Evolutionary conservation across 768 basidiomycete species (phyloP).

Genomic region (Hygrophoropsis aurantiaca): DNA sequence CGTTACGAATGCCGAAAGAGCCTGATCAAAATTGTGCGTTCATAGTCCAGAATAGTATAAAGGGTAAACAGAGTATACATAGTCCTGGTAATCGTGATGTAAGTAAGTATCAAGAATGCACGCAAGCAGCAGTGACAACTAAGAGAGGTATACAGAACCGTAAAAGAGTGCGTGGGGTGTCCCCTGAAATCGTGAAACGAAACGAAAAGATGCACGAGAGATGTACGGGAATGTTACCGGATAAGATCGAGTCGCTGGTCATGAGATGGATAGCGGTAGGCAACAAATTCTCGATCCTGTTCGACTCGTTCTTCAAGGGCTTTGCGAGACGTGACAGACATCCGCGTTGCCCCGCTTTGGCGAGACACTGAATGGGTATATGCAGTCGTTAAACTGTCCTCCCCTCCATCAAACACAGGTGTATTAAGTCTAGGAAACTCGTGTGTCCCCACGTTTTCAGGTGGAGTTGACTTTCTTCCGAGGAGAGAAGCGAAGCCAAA

Average conservation of each 20-base stretch:
- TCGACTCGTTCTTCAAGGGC: slow-evolving; percentile 77
- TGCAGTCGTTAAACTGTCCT: slow-evolving; percentile 44
- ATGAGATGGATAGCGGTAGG: slow-evolving; percentile 83
- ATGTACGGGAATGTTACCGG: slow-evolving; percentile 31
- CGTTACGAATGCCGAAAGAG: slow-evolving; percentile 10
- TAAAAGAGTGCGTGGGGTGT: slow-evolving; percentile 2
- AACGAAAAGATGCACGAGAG: slow-evolving; percentile 4
- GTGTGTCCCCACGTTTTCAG: slow-evolving; percentile 27
- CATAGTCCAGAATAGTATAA: slow-evolving; percentile 27
- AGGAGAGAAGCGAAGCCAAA: slow-evolving; percentile 69
- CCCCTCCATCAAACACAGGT: slow-evolving; percentile 46
- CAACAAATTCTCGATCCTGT: slow-evolving; percentile 83
- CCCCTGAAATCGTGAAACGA: not conserved
- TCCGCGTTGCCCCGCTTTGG: slow-evolving; percentile 52
- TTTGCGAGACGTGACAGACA: slow-evolving; percentile 68
- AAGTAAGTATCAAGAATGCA: slow-evolving; percentile 17
- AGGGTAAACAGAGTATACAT: slow-evolving; percentile 16
- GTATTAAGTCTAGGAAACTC: slow-evolving; percentile 50
- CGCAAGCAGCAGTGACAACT: slow-evolving; percentile 16
- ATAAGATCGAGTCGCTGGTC: slow-evolving; percentile 68
- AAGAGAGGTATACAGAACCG: slow-evolving; percentile 17
- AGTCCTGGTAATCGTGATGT: slow-evolving; percentile 13
- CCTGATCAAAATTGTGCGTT: slow-evolving; percentile 14
- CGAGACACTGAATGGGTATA: slow-evolving; percentile 53
- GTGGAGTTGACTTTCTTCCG: slow-evolving; percentile 48